A percentile compares a stretch with the other conserved stretches of the same genome.
phyloP scores from a whole-genome alignment of 306 rosid species.

The Prunus salicina region DNA sequence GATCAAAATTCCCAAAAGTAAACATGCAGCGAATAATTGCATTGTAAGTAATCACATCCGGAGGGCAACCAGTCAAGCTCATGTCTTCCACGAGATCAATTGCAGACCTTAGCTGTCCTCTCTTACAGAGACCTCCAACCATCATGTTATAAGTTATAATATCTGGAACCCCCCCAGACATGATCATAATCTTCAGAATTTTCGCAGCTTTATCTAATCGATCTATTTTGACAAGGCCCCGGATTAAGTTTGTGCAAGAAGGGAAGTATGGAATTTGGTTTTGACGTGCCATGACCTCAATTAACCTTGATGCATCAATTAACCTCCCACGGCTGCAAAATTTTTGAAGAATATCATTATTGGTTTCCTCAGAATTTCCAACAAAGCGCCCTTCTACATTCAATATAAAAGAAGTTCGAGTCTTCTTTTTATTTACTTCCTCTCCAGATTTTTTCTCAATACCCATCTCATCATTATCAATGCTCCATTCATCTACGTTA shows the following conservation, averaged over 20 bases:
- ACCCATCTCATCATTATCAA: conserved; percentile 23
- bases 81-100: conserved; percentile 60
- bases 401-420: conserved; percentile 29
- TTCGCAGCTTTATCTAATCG: conserved; percentile 50
- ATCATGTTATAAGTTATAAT: conserved; percentile 72
- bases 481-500: conserved; percentile 33
- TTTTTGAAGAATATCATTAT: conserved; percentile 56
- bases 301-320: conserved; percentile 55
- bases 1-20: conserved; percentile 43
- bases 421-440: conserved; percentile 30
- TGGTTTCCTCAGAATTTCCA: conserved; percentile 50
- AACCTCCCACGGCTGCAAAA: conserved; percentile 59
- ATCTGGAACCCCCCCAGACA: conserved; percentile 89
- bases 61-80: conserved; percentile 88
- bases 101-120: conserved; percentile 54
- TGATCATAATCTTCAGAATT: conserved; percentile 55
- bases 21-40: conserved; percentile 64
- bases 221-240: conserved; percentile 54
- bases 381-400: conserved; percentile 49
- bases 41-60: conserved; percentile 77
- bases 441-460: conserved; percentile 31
- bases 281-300: conserved; percentile 71
- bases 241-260: conserved; percentile 67
- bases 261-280: conserved; percentile 72
- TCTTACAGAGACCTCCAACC: conserved; percentile 64